Evolutionary conservation across 176 grass and related monocot genomes (phyloP).

Genomic region (Avena insularis): DNA sequence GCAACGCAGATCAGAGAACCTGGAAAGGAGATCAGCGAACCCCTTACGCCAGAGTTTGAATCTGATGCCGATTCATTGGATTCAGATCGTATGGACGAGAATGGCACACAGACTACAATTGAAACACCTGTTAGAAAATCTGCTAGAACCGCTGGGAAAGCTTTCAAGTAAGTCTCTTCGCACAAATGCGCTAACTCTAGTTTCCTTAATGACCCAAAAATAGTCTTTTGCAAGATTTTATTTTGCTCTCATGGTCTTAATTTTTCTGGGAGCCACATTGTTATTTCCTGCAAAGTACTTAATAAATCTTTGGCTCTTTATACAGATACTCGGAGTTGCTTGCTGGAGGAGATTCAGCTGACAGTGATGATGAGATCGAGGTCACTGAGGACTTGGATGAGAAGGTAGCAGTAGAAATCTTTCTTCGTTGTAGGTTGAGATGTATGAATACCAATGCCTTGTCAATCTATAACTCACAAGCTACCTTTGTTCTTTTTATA

Average conservation of each 20-base stretch:
- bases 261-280: not conserved
- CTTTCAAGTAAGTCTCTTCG: constrained; percentile 50
- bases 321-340: constrained; percentile 70
- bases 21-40: constrained; percentile 42
- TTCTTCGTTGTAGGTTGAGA: constrained; percentile 28
- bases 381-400: constrained; percentile 44
- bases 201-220: not conserved
- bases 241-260: not conserved
- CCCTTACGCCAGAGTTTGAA: constrained; percentile 51
- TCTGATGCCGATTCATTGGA: constrained; percentile 55
- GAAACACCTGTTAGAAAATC: constrained; percentile 71
- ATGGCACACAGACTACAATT: constrained; percentile 35
- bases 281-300: constrained; percentile 28
- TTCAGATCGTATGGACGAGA: constrained; percentile 52
- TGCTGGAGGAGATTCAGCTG: constrained; percentile 60
- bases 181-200: constrained; percentile 12
- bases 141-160: constrained; percentile 71
- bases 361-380: constrained; percentile 59
- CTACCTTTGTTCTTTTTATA: constrained; percentile 2
- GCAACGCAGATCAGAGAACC: constrained; percentile 36
- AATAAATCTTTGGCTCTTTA: constrained; percentile 13
- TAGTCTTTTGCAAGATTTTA: not conserved
- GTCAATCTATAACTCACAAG: constrained; percentile 15
- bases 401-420: constrained; percentile 36
- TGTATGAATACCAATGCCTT: constrained; percentile 35